Base-by-base conservation (phyloP, 1,284 basidiomycete genomes). In the Leccinum subspadiceum region DNA sequence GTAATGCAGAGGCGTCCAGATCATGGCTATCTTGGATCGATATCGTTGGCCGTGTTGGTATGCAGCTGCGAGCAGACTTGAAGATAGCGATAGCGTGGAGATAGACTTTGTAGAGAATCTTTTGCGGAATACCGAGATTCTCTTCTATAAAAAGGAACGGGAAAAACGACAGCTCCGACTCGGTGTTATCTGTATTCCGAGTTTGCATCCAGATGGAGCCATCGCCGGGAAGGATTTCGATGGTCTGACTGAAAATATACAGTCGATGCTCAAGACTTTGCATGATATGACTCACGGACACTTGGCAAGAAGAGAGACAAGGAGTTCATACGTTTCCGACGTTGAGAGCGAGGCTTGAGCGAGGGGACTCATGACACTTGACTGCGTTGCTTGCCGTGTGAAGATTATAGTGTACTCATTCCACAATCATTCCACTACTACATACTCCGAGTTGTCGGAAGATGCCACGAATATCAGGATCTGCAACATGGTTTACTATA, bases 51-150 rank as follows among this genome's bases (percentile, higher is more conserved):
- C 49, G 39, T 51, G 56, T 53, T 15, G 55, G 31, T 17, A 58
- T 1, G 29, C 22, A 5, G 9, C 12, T 59, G 41, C 68, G 64
- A 56, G 59, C 61, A 3, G 61, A 53, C 46, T 70, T 71, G 63
- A 84, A 80, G 17, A 76, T 63, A 13, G 59, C 33, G 2, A 78
- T 59, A 10, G 83, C 81, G 8, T 69, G 64, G 15, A 84, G 58
- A 68, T 88, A 90, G 0, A 83, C 68, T 53, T 72, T 70, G 66
- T 79, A 80, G 1, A 87, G 76, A 5, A 79, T 64, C 64, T 84
- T 85, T 64, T 83, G 78, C 1, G 86, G 86, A 26, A 90, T 73
- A 0, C 88, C 87, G n/a, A 90, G 78, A 60, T 90, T 79, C 8
- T 78, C 78, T 51, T 87, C 82, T 15, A 78, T 61, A 60, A 82